Percentiles rank a stretch among this genome's conserved stretches.
Conservation (phyloP, 2,329 filamentous ascomycete species). For the Plectosphaerella plurivora region DNA sequence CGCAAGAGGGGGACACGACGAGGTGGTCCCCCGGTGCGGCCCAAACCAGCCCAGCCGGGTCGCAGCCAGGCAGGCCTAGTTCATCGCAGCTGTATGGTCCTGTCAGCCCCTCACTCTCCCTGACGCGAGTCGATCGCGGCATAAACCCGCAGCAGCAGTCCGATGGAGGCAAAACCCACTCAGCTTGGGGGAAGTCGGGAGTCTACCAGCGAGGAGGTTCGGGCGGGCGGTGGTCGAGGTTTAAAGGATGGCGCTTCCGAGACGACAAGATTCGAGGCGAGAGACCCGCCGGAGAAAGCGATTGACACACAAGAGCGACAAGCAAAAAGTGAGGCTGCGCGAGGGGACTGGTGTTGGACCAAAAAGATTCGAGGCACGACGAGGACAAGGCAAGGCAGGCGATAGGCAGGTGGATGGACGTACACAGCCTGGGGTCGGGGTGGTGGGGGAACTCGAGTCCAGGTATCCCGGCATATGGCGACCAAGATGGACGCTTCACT, state of each 20-base stretch:
- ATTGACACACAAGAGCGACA: background rate
- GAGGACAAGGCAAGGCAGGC: background rate
- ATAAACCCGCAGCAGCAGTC: background rate
- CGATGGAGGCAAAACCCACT: background rate
- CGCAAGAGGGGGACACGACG: background rate
- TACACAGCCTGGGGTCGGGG: too few species aligned
- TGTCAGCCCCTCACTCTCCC: background rate
- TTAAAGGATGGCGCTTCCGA: background rate
- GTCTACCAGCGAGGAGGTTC: background rate
- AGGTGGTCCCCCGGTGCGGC: constrained; percentile 13
- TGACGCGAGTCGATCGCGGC: background rate
- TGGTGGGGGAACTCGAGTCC: background rate
- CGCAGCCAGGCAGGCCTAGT: constrained; percentile 25
- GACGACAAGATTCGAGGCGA: background rate
- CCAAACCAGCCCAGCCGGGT: constrained; percentile 29
- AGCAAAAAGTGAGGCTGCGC: background rate
- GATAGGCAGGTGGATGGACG: background rate
- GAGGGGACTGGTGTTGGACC: background rate
- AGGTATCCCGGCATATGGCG: background rate
- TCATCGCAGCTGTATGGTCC: constrained; percentile 22
- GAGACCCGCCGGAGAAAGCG: background rate
- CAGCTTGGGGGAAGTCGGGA: background rate
- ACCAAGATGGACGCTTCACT: background rate
- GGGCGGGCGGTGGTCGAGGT: background rate
- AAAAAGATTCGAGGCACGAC: background rate